A percentile compares a stretch with the other conserved stretches of the same genome.
Conservation (phyloP, 2,329 filamentous ascomycete genomes). For the Hypoxylon sp. region DNA sequence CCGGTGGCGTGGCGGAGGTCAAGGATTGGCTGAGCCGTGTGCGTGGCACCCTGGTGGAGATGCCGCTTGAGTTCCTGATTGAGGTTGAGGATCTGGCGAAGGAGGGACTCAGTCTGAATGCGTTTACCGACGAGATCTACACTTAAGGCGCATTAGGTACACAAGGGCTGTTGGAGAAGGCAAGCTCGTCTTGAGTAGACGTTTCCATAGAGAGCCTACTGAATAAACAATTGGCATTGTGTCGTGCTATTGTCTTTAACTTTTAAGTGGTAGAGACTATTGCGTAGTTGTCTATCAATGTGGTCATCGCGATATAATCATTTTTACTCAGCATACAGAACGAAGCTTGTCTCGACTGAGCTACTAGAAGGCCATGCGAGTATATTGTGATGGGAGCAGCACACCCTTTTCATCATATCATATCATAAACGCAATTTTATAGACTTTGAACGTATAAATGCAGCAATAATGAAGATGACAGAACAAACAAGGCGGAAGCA, state of each 20-base stretch:
- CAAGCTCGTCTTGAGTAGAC: background rate
- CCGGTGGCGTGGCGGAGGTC: slow-evolving; percentile 78
- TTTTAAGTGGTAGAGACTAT: background rate
- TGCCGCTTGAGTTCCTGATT: slow-evolving; percentile 89
- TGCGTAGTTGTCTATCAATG: background rate
- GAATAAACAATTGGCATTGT: slow-evolving; percentile 2
- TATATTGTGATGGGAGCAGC: background rate
- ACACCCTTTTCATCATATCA: background rate
- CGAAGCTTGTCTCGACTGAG: background rate
- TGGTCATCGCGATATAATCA: background rate
- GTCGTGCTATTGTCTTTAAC: background rate
- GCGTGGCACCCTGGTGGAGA: slow-evolving; percentile 83
- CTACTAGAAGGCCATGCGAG: too few species aligned
- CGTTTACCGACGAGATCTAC: slow-evolving; percentile 80
- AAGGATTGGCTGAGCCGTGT: slow-evolving; percentile 78
- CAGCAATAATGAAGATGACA: background rate
- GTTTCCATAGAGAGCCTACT: background rate
- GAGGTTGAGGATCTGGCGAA: slow-evolving; percentile 88
- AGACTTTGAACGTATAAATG: background rate
- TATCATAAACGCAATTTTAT: background rate
- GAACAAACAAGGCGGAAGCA: background rate
- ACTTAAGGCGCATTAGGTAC: slow-evolving; percentile 61
- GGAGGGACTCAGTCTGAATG: slow-evolving; percentile 81
- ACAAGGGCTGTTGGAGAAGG: background rate
- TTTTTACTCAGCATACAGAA: background rate